Base-by-base conservation (phyloP, 2,329 filamentous ascomycete species). In the Pseudogymnoascus sp. region DNA sequence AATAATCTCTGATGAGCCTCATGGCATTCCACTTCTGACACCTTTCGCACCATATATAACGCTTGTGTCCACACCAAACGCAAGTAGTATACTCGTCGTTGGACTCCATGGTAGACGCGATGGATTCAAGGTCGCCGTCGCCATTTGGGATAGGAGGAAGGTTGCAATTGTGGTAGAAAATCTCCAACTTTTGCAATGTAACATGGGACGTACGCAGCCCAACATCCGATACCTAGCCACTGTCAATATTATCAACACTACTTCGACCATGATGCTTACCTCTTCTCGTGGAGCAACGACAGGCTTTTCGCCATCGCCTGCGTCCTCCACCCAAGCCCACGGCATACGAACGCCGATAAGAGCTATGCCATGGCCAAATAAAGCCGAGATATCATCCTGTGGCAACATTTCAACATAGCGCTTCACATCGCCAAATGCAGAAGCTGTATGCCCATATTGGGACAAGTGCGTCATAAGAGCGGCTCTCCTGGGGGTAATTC, bases 391-490 rank as follows among this genome's bases (percentile, higher is more conserved):
- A 16, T 64, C 62, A 9, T 37, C 36, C 4, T 36, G 18, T 41
- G 30, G 14, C 22, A 64, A 37, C 4, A 18, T 50, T 41, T 69
- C 66, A 37, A 71, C 65, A 57, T 64, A 71, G 22, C 62, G 63
- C 50, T 65, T 69, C 9, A 73, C 63, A 60, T 73, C 71, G 47
- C 61, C 66, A 58, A 69, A 73, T 1, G 66, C 67, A n/a, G 69
- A 70, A 39, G 61, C 68, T 7, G 67, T 67, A 62, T 67, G 65
- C 2, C 68, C 68, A 65, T 71, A 70, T 25, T 66, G 60, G 16
- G 67, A 61, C 22, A 72, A 41, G 63, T 70, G 71, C n/a, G 67
- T 67, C 33, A 66, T 20, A 16, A 71, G 38, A n/a, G 65, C 61
- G 39, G 47, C 47, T 37, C 65, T 64, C 30, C n/a, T 54, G 8